Evolutionary conservation across 2,329 filamentous ascomycete genomes (phyloP), one percentile per base, ranked within the genome.

Genomic region (Aspergillus novofumigatus): DNA sequence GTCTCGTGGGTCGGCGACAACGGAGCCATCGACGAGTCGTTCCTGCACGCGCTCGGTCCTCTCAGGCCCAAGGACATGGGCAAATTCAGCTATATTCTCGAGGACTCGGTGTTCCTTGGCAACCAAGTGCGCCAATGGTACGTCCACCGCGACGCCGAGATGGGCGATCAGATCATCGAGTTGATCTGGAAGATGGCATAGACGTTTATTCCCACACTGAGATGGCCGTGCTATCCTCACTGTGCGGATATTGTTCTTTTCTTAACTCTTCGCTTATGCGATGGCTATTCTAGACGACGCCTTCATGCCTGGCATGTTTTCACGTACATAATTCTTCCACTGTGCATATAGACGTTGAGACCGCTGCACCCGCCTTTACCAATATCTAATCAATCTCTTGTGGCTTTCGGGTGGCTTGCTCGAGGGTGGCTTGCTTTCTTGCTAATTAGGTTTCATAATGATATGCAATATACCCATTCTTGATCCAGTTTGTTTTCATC

Each of bases 71-170:
- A 71, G 59, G 70, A 77, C 11, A 69, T 72, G 1, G 67, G 77
- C 52, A 86, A 86, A 74, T 77, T 80, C 69, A 83, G 78, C 53
- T 85, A 81, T 57, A 66, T 68, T 10, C 68, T 86, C 4, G 68
- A 73, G 17, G 79, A 81, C 41, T 77, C 78, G 1, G 73, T 78
- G 42, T 61, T 75, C 9, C 73, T 77, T 32, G 70, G 68, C 3
- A 76, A 77, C 26, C 72, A 72, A 48, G 72, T 86, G 7, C 77
- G 78, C n/a, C 84, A 86, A 66, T 73, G 83, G 50, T 86, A 85
- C 57, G 72, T 86, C 7, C 75, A 78, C 60, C 73, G 75, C 29
- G 76, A 78, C 21, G 63, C 75, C 35, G 69, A 72, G 45, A 59
- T 70, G 9, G 67, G 68, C 6, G 77, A 76, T 38, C 74, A 78